Percentiles rank a stretch among this genome's conserved stretches.
Evolutionary conservation across 2,329 filamentous ascomycete species (phyloP).

Genomic region (Boeremia exigua): DNA sequence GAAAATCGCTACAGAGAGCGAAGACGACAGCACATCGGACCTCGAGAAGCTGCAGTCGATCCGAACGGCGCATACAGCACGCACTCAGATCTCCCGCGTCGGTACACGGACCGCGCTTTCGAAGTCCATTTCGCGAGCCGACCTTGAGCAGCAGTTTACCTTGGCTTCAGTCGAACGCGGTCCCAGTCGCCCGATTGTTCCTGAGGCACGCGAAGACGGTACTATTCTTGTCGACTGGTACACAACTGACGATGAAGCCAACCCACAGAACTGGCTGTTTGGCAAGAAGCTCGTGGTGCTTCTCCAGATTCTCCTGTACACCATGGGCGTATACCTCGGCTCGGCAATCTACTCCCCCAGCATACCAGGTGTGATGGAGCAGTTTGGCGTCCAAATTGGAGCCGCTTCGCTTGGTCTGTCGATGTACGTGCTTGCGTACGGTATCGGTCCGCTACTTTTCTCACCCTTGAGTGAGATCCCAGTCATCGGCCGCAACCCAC

Average conservation of each 20-base stretch:
- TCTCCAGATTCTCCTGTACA: constrained; percentile 61
- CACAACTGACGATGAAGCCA: constrained; percentile 47
- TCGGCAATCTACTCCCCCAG: constrained; percentile 59
- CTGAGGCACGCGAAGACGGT: constrained; percentile 44
- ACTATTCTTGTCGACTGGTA: constrained; percentile 54
- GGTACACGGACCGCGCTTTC: constrained; percentile 47
- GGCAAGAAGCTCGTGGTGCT: constrained; percentile 47
- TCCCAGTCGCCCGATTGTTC: constrained; percentile 45
- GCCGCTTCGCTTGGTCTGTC: constrained; percentile 64
- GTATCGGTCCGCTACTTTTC: constrained; percentile 69
- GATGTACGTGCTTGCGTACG: constrained; percentile 67
- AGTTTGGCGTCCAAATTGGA: constrained; percentile 60
- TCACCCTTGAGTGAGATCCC: constrained; percentile 72
- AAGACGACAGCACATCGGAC: constrained; percentile 28
- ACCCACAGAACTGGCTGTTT: constrained; percentile 50
- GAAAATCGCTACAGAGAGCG: constrained; percentile 22
- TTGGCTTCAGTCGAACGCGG: constrained; percentile 44
- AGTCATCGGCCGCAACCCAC: constrained; percentile 68
- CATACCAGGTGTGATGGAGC: constrained; percentile 55
- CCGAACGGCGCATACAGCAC: constrained; percentile 32
- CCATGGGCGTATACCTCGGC: constrained; percentile 64
- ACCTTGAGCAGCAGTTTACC: constrained; percentile 50
- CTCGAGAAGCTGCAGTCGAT: constrained; percentile 45
- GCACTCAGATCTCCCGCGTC: constrained; percentile 43
- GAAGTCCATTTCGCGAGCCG: constrained; percentile 44